Percentiles rank a stretch among this genome's conserved stretches.
phyloP scores from a whole-genome alignment of 1,139 yeast species.

The Pichia kudriavzevii region DNA sequence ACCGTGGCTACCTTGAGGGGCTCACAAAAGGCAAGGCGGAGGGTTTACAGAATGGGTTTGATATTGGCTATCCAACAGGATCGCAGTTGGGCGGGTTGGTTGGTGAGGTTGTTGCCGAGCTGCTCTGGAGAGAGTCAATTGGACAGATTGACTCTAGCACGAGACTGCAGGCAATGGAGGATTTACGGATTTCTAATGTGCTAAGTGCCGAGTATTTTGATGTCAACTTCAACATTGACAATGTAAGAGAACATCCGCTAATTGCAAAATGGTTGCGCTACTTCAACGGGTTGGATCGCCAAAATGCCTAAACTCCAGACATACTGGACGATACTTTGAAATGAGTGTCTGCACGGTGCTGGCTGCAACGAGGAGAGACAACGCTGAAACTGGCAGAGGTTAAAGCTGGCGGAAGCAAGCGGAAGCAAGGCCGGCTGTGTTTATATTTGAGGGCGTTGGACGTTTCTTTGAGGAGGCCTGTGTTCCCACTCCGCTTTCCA shows the following conservation, averaged over 20 bases:
- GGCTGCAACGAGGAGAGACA: too few species aligned
- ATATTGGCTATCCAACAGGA: constrained; percentile 70
- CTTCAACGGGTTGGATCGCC: background rate
- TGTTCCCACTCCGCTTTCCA: too few species aligned
- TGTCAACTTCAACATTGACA: constrained; percentile 36
- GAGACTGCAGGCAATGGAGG: constrained; percentile 34
- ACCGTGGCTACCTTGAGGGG: constrained; percentile 84
- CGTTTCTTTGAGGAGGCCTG: too few species aligned
- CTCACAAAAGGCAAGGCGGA: constrained; percentile 60
- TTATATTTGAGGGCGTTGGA: too few species aligned
- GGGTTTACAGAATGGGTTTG: constrained; percentile 74
- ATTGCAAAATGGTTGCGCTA: constrained; percentile 31
- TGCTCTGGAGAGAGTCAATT: constrained; percentile 13
- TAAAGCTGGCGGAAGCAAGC: too few species aligned
- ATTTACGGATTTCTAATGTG: constrained; percentile 45
- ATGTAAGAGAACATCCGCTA: constrained; percentile 31
- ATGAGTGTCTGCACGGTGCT: too few species aligned
- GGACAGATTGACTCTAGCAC: constrained; percentile 17
- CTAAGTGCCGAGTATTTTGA: constrained; percentile 45
- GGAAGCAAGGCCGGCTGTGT: too few species aligned
- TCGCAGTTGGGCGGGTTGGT: constrained; percentile 58
- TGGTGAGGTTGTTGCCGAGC: constrained; percentile 57
- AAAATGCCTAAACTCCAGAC: too few species aligned
- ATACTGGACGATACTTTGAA: too few species aligned
- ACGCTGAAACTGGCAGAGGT: too few species aligned